phyloP scores from a whole-genome alignment of 441 rosid species.

The Gossypium armourianum region DNA sequence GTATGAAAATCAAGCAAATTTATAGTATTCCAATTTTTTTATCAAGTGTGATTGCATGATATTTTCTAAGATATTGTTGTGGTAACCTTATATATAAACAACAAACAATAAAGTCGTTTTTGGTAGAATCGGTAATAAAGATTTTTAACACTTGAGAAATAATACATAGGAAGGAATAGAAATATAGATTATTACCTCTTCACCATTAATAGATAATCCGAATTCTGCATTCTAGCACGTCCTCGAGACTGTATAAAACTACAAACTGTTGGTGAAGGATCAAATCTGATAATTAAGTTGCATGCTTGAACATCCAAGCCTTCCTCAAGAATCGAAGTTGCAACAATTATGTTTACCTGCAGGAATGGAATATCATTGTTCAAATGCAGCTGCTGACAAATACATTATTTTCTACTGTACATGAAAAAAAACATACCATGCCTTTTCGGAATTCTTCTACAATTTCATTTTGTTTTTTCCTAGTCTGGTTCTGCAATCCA shows the following conservation, averaged over 20 bases:
- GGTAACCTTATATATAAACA: background rate
- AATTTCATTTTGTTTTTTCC: slow-evolving; percentile 58
- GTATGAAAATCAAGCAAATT: background rate
- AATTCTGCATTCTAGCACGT: slow-evolving; percentile 79
- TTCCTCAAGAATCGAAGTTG: slow-evolving; percentile 89
- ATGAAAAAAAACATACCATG: slow-evolving; percentile 34
- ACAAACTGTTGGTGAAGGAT: slow-evolving; percentile 59
- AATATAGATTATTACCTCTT: slow-evolving; percentile 30
- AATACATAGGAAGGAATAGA: slow-evolving; percentile 5
- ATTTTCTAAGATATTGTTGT: background rate
- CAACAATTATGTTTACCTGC: slow-evolving; percentile 73
- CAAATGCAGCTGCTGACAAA: slow-evolving; percentile 8
- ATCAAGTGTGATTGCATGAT: background rate
- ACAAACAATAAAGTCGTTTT: background rate
- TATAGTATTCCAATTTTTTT: background rate
- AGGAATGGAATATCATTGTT: slow-evolving; percentile 15
- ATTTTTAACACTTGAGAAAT: slow-evolving; percentile 1
- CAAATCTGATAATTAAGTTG: slow-evolving; percentile 76
- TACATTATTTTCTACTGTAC: background rate
- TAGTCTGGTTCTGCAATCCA: slow-evolving; percentile 46
- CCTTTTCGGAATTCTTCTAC: slow-evolving; percentile 79
- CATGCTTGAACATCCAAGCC: slow-evolving; percentile 87
- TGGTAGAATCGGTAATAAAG: background rate
- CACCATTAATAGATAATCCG: slow-evolving; percentile 73
- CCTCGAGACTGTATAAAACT: slow-evolving; percentile 94